Percentiles rank a stretch among this genome's conserved stretches.
These are phyloP conservation scores for Gleditsia sinensis DNA, from an alignment of 306 rosid species.

Conservation along the genomic window DNA sequence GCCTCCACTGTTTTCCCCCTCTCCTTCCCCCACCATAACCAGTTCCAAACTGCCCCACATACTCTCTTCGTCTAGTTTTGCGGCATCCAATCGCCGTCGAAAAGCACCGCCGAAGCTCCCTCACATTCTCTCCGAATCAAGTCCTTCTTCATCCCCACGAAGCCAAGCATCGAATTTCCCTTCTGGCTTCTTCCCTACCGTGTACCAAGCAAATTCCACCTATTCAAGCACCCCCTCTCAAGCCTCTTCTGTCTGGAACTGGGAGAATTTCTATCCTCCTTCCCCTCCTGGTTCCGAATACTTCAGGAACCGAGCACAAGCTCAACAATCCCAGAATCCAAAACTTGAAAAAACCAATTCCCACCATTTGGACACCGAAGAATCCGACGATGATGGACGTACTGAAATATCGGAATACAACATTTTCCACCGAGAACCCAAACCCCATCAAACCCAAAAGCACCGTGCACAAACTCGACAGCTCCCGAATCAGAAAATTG, in stretches of 20 bases:
- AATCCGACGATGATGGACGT: constrained; percentile 36
- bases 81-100: constrained; percentile 44
- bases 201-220: constrained; percentile 66
- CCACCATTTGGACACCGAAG: constrained; percentile 16
- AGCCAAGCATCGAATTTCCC: constrained; percentile 61
- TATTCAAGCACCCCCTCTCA: constrained; percentile 93
- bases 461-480: neutral
- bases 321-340: constrained; percentile 26
- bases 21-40: constrained; percentile 62
- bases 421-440: constrained; percentile 36
- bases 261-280: constrained; percentile 96
- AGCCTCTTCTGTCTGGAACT: constrained; percentile 92
- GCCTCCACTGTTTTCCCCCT: constrained; percentile 34
- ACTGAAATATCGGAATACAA: constrained; percentile 64
- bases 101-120: constrained; percentile 73
- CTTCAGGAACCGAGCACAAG: constrained; percentile 45
- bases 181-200: constrained; percentile 56
- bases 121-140: constrained; percentile 88
- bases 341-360: neutral
- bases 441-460: neutral
- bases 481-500: neutral
- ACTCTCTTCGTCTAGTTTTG: constrained; percentile 42
- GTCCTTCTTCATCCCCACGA: constrained; percentile 58
- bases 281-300: constrained; percentile 91
- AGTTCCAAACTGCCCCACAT: constrained; percentile 69